Conservation (phyloP, 2,329 filamentous ascomycete genomes). For the Botrytis tulipae region DNA sequence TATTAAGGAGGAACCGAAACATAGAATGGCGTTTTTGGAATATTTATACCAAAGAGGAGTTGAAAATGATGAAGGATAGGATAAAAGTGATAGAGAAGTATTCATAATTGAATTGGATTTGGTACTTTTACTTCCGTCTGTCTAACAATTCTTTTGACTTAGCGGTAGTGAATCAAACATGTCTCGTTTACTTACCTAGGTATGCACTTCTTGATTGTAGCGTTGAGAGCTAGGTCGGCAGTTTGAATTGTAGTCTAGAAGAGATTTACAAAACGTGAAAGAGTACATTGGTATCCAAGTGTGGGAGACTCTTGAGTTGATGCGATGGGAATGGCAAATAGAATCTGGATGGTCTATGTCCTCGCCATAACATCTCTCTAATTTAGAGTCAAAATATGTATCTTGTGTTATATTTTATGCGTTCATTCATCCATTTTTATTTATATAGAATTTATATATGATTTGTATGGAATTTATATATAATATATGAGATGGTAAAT, state of each 20-base stretch:
- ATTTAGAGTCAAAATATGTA: not conserved
- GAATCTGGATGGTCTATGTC: not conserved
- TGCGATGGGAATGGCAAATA: not conserved
- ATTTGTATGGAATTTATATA: no score
- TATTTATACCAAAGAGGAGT: constrained; percentile 15
- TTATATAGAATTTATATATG: not conserved
- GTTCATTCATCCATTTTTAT: not conserved
- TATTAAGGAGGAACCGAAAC: not conserved
- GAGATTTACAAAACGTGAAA: rapidly evolving
- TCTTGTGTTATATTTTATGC: not conserved
- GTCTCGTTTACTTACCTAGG: not conserved
- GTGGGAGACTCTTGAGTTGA: not conserved
- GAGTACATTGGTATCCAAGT: no score
- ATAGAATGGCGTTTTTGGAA: not conserved
- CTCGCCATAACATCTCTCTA: not conserved
- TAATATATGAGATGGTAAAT: not conserved
- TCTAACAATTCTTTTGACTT: not conserved
- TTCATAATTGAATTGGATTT: not conserved
- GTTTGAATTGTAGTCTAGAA: not conserved
- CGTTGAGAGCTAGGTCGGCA: not conserved
- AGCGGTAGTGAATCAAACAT: not conserved
- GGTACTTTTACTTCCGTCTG: not conserved
- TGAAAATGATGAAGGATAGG: not conserved
- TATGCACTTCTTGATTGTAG: not conserved
- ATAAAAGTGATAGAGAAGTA: not conserved